A percentile compares a stretch with the other conserved stretches of the same genome.
Evolutionary conservation across 305 asterid species (phyloP).

Genomic region (Plantago coronopus): DNA sequence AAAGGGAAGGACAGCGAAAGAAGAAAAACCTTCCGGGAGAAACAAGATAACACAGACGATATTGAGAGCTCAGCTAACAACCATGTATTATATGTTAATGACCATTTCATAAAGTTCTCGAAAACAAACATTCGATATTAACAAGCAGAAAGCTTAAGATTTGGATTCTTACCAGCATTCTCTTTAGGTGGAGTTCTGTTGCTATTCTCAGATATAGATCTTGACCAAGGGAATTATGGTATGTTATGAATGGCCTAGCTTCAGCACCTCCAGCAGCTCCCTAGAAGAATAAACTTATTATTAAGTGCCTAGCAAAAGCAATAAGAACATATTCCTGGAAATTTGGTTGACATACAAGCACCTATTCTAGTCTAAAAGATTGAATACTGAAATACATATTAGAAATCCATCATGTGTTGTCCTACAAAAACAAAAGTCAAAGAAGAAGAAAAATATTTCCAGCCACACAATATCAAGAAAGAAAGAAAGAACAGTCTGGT

Average conservation of each 20-base stretch:
- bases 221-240: constrained; percentile 95
- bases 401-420: neutral
- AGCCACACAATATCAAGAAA: neutral
- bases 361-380: neutral
- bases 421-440: neutral
- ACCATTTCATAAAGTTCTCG: constrained; percentile 12
- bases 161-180: constrained; percentile 77
- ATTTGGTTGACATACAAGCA: neutral
- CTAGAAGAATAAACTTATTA: constrained; percentile 44
- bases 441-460: neutral
- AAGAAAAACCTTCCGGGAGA: neutral
- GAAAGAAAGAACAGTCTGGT: neutral
- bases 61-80: neutral
- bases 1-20: neutral
- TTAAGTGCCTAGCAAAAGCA: constrained; percentile 9
- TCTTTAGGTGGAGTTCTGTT: constrained; percentile 95
- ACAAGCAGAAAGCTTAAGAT: constrained; percentile 16
- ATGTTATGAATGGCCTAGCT: constrained; percentile 96
- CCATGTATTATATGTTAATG: neutral
- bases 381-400: neutral
- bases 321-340: no score
- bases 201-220: constrained; percentile 97
- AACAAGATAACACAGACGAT: neutral
- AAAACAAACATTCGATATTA: constrained; percentile 10
- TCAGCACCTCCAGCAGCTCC: constrained; percentile 99